Base-by-base conservation (phyloP, 345 rosid species). In the Excoecaria agallocha region DNA sequence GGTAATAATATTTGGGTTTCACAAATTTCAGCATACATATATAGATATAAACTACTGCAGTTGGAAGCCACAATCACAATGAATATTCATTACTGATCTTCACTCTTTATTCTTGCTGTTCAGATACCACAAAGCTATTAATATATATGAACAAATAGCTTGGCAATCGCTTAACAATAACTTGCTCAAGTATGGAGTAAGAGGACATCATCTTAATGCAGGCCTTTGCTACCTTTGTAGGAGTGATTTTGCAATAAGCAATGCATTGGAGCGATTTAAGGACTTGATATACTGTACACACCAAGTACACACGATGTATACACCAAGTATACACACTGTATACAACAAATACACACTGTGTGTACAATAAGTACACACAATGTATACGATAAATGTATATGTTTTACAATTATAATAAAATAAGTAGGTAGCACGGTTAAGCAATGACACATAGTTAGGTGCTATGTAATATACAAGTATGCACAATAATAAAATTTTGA, bases 161-260 rank as follows among this genome's bases (percentile, higher is more conserved):
- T 38, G 66, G 41, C 69, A 80, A 10, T 80, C 82, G 0, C 73
- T 75, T 19, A 51, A 68, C 39, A 66, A 25, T 13, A 75, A 70
- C 68, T 71, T 80, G 41, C 58, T 71, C 39, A 80, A 75, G 45
- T 80, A 80, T 75, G 82, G 82, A 24, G 79, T 60, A 51, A 76
- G 72, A 67, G 76, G 82, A 3, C 67, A 75, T 52, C 76, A 75
- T 71, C 76, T 79, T 37, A 79, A 79, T 75, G 79, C 74, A 39
- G 82, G 79, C 55, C 52, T 80, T 67, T 75, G 82, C 70, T 79
- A 71, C 3, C 82, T 75, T 41, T 67, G 82, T 62, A 71, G 56
- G 61, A 76, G 76, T n/a, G n/a, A n/a, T n/a, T n/a, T n/a, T n/a
- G n/a, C n/a, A n/a, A n/a, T n/a, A n/a, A n/a, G n/a, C n/a, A n/a